Percentiles rank a stretch among this genome's conserved stretches.
Evolutionary conservation across 2,329 filamentous ascomycete genomes (phyloP).

Genomic region (Scopulariopsis brevicaulis): DNA sequence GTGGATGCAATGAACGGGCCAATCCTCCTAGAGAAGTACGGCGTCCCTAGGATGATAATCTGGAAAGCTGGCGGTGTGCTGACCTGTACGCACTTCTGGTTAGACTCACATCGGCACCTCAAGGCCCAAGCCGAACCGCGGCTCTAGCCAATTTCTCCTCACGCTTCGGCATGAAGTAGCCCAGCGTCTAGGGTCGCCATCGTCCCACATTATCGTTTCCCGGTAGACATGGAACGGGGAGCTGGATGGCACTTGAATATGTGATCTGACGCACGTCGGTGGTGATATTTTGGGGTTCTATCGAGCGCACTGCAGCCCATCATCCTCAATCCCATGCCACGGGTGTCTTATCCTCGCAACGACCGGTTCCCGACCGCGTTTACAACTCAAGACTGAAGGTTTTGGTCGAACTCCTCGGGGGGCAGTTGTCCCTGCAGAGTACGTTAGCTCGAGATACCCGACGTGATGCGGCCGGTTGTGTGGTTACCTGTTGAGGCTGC

Average conservation of each 20-base stretch:
- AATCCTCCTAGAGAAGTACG: constrained; percentile 80
- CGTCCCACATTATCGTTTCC: neutral
- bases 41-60: neutral
- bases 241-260: constrained; percentile 19
- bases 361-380: neutral
- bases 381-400: neutral
- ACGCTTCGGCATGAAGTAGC: constrained; percentile 48
- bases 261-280: constrained; percentile 18
- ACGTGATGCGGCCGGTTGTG: neutral
- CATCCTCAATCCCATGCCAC: neutral
- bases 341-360: neutral
- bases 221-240: neutral
- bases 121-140: constrained; percentile 45
- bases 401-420: constrained; percentile 32
- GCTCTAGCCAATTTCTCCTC: constrained; percentile 65
- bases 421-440: constrained; percentile 27
- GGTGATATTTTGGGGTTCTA: neutral
- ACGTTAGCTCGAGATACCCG: neutral
- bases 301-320: neutral
- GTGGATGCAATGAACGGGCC: constrained; percentile 89
- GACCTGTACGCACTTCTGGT: constrained; percentile 11
- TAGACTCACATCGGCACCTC: constrained; percentile 54
- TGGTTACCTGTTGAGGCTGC: constrained; percentile 67
- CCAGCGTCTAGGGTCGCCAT: neutral
- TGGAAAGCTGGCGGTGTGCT: constrained; percentile 1